Base-by-base conservation (phyloP, 2,329 filamentous ascomycete species). In the Diaporthe longicolla region DNA sequence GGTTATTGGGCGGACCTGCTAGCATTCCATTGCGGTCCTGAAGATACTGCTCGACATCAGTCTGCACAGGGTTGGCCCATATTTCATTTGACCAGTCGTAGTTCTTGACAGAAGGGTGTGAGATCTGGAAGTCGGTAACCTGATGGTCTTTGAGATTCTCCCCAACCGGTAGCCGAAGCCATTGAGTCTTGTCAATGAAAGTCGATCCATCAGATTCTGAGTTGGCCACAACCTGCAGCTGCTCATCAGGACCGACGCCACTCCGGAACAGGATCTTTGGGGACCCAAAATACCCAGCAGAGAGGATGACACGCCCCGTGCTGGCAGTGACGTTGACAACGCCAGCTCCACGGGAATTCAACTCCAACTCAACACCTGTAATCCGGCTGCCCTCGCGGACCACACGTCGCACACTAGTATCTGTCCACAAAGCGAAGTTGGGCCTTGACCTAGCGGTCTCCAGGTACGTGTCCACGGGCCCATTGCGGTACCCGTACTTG, bases 381-480 rank as follows among this genome's bases (percentile, higher is more conserved):
- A 90, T 86, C 72, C 87, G 87, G 48, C 88, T 87, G 17, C 88
- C 89, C 24, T 84, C 84, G 43, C 91, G 89, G 50, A 92, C 82
- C 37, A 93, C 86, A 70, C 91, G 88, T 75, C 87, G 87, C n/a
- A 92, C 91, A 35, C 86, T 85, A 13, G 91, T 92, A 79, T 90
- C 89, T 48, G 88, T 86, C 83, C 88, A 89, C 65, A 93, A 82
- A 61, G 88, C 85, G 83, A 93, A 93, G 82, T 93, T 92, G 40
- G 83, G 82, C 75, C 89, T 85, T 63, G 83, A 82, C 74, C 86
- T 85, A 8, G 91, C 91, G 45, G 85, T 86, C 43, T 90, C 88
- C 13, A 93, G 87, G 81, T 93, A 93, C 0, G 91, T 92, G 11
- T 89, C 90, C 80, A 93, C 84, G 29, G 91, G 92, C 4, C 92